Percentiles rank a stretch among this genome's conserved stretches.
These are phyloP conservation scores for Fraxinus sp. DNA, from an alignment of 305 asterid species.

Conservation along the genomic window DNA sequence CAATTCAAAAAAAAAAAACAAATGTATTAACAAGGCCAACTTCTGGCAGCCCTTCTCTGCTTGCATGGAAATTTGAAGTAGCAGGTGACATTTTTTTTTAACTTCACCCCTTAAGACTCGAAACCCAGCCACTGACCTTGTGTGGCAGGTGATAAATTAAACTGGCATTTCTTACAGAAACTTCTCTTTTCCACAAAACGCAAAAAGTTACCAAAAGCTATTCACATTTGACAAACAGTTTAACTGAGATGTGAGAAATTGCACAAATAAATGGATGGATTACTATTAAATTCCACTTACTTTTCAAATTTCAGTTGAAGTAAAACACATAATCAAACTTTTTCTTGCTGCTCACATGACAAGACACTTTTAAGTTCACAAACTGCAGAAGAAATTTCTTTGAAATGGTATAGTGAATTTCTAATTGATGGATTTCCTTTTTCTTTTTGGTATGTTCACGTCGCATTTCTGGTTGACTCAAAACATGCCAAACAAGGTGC, in stretches of 20 bases:
- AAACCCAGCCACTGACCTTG: not conserved
- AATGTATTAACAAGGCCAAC: not conserved
- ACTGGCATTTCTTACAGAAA: not conserved
- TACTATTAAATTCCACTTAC: not conserved
- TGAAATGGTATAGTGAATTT: not conserved
- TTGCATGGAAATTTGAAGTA: not conserved
- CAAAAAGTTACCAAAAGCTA: not conserved
- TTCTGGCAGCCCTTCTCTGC: not conserved
- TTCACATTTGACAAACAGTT: not conserved
- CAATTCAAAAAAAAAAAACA: not conserved
- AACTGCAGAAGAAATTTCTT: not conserved
- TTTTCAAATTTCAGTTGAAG: conserved; percentile 1
- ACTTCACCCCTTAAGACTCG: not conserved
- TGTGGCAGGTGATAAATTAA: not conserved
- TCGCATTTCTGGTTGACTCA: not conserved
- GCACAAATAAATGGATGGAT: not conserved
- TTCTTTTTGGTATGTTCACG: not conserved
- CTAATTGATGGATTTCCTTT: not conserved
- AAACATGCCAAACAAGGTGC: not conserved
- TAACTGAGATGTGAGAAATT: not conserved
- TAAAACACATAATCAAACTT: not conserved
- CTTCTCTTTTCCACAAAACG: not conserved
- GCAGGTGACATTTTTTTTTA: not conserved
- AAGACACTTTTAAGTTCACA: not conserved
- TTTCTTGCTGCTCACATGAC: not conserved